Conservation (phyloP, 2,329 filamentous ascomycete genomes). For the Fonsecaea monophora region DNA sequence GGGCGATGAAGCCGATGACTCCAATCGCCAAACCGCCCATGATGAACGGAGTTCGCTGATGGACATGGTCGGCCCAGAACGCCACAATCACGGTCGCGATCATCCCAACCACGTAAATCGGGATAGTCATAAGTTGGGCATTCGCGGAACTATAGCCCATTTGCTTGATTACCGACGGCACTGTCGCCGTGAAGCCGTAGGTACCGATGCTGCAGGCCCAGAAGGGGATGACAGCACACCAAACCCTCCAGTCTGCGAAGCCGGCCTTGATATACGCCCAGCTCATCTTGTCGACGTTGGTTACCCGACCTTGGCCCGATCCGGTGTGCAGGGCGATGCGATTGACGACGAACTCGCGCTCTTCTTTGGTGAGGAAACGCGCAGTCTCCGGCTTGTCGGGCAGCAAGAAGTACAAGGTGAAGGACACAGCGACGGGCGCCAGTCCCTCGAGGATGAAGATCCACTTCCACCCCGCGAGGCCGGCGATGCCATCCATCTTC, state of each 20-base stretch:
- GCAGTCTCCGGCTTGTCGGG: conserved; percentile 76
- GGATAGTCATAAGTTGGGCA: conserved; percentile 50
- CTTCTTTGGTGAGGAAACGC: conserved; percentile 73
- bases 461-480: conserved; percentile 59
- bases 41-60: conserved; percentile 69
- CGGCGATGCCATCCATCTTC: conserved; percentile 53
- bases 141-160: conserved; percentile 50
- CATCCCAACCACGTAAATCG: conserved; percentile 64
- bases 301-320: conserved; percentile 52
- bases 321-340: conserved; percentile 73
- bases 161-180: conserved; percentile 50
- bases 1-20: conserved; percentile 67
- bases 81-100: conserved; percentile 61
- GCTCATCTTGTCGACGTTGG: conserved; percentile 69
- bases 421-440: conserved; percentile 57
- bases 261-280: conserved; percentile 71
- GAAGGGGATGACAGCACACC: conserved; percentile 48
- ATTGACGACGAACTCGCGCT: conserved; percentile 66
- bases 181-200: conserved; percentile 36
- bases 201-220: conserved; percentile 39
- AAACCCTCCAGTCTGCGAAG: conserved; percentile 71
- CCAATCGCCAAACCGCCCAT: conserved; percentile 63
- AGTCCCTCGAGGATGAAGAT: conserved; percentile 63
- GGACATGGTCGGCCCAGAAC: conserved; percentile 62
- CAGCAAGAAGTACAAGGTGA: conserved; percentile 65